Conservation (phyloP, 148 eudicot species). For the Salicornia ramosissima region DNA sequence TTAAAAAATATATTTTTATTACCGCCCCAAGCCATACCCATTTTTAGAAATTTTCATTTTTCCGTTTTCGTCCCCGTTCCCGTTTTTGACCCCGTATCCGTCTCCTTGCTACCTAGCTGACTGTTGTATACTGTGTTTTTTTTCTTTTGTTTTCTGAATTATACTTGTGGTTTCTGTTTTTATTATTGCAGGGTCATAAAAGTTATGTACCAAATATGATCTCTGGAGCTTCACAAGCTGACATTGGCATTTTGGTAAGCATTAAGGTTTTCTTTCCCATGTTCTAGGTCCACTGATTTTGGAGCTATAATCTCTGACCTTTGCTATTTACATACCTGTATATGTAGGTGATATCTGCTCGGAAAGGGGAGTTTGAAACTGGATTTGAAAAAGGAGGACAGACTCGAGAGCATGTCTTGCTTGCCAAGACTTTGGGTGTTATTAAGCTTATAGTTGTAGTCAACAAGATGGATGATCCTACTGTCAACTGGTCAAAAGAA, state of each 20-base stretch:
- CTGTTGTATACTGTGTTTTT: too few relatives aligned
- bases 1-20: too few relatives aligned
- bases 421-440: slow-evolving; percentile 96
- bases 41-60: too few relatives aligned
- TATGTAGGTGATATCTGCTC: slow-evolving; percentile 86
- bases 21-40: too few relatives aligned
- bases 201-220: slow-evolving; percentile 99
- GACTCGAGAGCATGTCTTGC: slow-evolving; percentile 95
- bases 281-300: not conserved
- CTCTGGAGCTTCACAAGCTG: slow-evolving; percentile 98
- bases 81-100: too few relatives aligned
- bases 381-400: slow-evolving; percentile 98
- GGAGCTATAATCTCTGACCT: not conserved
- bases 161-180: slow-evolving; percentile 9
- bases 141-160: too few relatives aligned
- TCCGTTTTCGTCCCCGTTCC: too few relatives aligned
- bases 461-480: slow-evolving; percentile 97
- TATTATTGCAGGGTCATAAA: slow-evolving; percentile 72
- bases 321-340: not conserved
- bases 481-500: slow-evolving; percentile 87
- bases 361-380: slow-evolving; percentile 99
- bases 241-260: slow-evolving; percentile 84
- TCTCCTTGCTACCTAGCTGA: too few relatives aligned
- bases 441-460: slow-evolving; percentile 81
- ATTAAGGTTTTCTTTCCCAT: not conserved